Conservation (phyloP, 768 basidiomycete genomes). For the Collybia nuda region DNA sequence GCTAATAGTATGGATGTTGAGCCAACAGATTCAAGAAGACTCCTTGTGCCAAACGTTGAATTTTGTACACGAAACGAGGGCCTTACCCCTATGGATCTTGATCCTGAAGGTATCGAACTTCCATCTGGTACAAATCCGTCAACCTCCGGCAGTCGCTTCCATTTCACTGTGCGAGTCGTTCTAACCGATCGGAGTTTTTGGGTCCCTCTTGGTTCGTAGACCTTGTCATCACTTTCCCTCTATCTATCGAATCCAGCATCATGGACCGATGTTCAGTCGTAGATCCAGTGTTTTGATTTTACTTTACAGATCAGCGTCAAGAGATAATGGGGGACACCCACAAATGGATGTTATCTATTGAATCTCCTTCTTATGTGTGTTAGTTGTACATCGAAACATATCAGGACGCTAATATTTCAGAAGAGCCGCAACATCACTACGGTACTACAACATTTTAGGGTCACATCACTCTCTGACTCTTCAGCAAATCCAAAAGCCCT, state of each 20-base stretch:
- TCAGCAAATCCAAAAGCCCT: constrained; percentile 10
- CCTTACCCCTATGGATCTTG: background rate
- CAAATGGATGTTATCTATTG: constrained; percentile 57
- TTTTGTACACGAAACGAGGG: background rate
- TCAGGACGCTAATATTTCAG: constrained; percentile 5
- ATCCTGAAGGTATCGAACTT: background rate
- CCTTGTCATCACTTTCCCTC: background rate
- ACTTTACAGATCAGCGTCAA: constrained; percentile 26
- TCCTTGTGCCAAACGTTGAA: background rate
- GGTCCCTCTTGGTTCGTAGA: constrained; percentile 38
- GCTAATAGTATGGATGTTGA: background rate
- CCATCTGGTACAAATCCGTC: background rate
- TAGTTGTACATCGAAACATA: background rate
- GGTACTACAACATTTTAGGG: constrained; percentile 37
- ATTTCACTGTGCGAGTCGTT: constrained; percentile 45
- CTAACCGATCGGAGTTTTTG: constrained; percentile 49
- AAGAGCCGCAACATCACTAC: constrained; percentile 46
- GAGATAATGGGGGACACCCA: constrained; percentile 32
- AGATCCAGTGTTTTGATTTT: constrained; percentile 1
- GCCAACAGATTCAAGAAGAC: background rate
- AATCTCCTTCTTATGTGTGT: constrained; percentile 52
- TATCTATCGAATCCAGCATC: no score
- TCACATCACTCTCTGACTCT: constrained; percentile 25
- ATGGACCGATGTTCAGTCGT: background rate
- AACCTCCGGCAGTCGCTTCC: constrained; percentile 38